Conservation (phyloP, 2,329 filamentous ascomycete species). For the Colletotrichum sp. region DNA sequence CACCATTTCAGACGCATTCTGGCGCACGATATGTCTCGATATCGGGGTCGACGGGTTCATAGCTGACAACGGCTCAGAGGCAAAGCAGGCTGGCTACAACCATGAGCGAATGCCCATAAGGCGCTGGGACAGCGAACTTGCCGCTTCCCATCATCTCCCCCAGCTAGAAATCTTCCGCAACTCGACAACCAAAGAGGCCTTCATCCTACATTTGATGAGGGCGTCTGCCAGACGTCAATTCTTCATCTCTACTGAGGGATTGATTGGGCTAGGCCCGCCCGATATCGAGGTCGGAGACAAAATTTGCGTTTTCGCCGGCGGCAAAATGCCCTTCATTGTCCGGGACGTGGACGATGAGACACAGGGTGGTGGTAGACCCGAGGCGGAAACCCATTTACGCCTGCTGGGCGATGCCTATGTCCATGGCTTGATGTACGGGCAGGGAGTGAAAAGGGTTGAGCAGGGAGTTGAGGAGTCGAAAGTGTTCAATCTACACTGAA, state of each 20-base stretch:
- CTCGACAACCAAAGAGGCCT: background rate
- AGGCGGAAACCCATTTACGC: background rate
- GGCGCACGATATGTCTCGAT: background rate
- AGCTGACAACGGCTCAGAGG: background rate
- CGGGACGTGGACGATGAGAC: background rate
- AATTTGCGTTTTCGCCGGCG: background rate
- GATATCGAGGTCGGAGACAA: background rate
- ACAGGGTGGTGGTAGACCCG: background rate
- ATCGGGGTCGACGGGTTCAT: background rate
- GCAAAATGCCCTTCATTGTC: background rate
- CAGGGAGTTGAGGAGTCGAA: background rate
- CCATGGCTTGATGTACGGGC: background rate
- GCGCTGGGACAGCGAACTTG: accelerated
- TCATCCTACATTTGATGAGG: background rate
- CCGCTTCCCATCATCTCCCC: background rate
- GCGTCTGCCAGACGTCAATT: background rate
- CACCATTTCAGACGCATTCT: background rate
- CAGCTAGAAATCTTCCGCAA: background rate
- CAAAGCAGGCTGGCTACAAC: background rate
- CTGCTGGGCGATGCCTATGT: background rate
- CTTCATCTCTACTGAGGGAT: background rate
- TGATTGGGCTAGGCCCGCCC: background rate
- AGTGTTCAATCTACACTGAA: background rate
- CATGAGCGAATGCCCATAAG: accelerated
- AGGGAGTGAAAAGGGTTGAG: accelerated